Percentiles rank a stretch among this genome's conserved stretches.
These are phyloP conservation scores for Pseudomassariella vexata DNA, from an alignment of 2,329 filamentous ascomycete genomes.

Conservation along the genomic window DNA sequence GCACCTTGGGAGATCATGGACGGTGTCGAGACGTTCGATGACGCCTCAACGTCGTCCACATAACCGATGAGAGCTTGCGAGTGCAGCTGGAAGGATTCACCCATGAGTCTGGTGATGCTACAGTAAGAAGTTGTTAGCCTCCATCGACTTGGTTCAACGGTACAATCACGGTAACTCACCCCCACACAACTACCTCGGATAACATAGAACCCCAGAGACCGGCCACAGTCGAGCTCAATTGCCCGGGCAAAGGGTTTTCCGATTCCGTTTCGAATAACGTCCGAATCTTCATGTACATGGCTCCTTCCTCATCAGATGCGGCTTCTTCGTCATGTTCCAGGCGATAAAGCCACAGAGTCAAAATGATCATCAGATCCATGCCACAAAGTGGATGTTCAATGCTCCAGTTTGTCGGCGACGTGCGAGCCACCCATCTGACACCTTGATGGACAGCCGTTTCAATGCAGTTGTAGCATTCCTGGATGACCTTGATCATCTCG, in stretches of 20 bases:
- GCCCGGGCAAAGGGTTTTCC: constrained; percentile 70
- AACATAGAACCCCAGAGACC: constrained; percentile 97
- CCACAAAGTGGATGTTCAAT: constrained; percentile 96
- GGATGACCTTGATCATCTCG: constrained; percentile 98
- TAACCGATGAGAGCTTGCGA: constrained; percentile 92
- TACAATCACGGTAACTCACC: constrained; percentile 58
- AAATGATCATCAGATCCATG: constrained; percentile 94
- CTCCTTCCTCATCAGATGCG: constrained; percentile 74
- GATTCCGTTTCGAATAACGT: constrained; percentile 87
- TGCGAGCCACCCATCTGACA: constrained; percentile 96
- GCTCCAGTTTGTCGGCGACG: constrained; percentile 97
- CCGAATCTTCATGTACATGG: constrained; percentile 90
- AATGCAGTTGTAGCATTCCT: constrained; percentile 96
- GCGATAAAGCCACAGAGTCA: constrained; percentile 96
- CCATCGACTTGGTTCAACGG: constrained; percentile 5
- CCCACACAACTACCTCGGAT: constrained; percentile 98
- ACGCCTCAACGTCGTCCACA: constrained; percentile 73
- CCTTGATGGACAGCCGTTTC: constrained; percentile 92
- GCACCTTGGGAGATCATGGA: constrained; percentile 68
- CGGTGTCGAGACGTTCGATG: constrained; percentile 63
- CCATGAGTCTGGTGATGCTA: constrained; percentile 91
- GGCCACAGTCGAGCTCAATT: constrained; percentile 87
- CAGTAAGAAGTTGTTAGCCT: constrained; percentile 35
- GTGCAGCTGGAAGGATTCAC: constrained; percentile 95
- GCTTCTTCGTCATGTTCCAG: constrained; percentile 98